Percentiles rank a stretch among this genome's conserved stretches.
Conservation (phyloP, 2,329 filamentous ascomycete genomes). For the Didymella pomorum region DNA sequence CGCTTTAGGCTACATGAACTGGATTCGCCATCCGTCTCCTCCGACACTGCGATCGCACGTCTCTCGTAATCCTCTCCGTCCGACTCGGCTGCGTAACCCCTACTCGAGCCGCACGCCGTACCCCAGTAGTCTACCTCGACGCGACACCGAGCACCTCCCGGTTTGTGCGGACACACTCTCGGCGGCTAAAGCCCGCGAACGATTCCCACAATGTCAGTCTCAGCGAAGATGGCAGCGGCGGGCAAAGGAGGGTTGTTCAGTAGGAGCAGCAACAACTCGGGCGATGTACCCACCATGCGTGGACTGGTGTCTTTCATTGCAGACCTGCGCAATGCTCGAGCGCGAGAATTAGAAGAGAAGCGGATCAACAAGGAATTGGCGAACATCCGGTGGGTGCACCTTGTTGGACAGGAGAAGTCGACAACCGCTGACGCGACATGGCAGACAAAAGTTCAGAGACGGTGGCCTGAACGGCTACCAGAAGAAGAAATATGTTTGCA, state of each 20-base stretch:
- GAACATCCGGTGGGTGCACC: constrained; percentile 77
- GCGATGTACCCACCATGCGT: constrained; percentile 54
- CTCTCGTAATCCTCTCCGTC: constrained; percentile 28
- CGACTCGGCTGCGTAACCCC: constrained; percentile 36
- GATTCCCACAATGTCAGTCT: constrained; percentile 37
- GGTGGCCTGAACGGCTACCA: constrained; percentile 94
- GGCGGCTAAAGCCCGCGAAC: constrained; percentile 46
- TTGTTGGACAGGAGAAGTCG: constrained; percentile 11
- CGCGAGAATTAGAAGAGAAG: constrained; percentile 96
- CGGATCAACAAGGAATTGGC: constrained; percentile 99
- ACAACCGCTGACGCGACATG: constrained; percentile 35
- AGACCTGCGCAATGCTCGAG: constrained; percentile 91
- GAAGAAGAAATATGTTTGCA: constrained; percentile 99
- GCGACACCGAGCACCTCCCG: constrained; percentile 19
- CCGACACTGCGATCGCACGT: constrained; percentile 31
- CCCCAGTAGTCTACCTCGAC: constrained; percentile 7
- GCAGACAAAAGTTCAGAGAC: constrained; percentile 93
- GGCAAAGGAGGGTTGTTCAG: constrained; percentile 52
- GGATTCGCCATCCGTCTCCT: constrained; percentile 19
- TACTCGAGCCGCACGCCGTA: constrained; percentile 26
- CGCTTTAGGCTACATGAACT: constrained; percentile 29
- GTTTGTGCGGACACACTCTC: constrained; percentile 39
- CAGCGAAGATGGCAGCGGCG: constrained; percentile 50
- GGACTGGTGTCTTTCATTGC: constrained; percentile 97
- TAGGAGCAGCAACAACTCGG: constrained; percentile 47